Conservation (phyloP, 495 filamentous ascomycete genomes). For the Hypoxylon intermedium region DNA sequence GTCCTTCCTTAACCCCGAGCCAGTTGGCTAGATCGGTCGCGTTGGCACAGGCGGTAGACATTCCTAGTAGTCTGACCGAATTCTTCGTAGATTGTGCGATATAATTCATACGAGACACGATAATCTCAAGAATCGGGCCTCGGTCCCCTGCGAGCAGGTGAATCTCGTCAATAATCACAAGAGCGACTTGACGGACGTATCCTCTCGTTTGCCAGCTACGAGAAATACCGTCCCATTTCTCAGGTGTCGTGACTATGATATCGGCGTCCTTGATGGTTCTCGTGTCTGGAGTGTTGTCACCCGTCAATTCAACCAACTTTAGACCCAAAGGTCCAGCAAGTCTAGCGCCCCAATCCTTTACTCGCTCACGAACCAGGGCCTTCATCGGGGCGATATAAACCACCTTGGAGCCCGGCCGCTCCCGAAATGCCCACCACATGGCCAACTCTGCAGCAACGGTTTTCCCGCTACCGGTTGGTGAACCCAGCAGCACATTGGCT, state of each 20-base stretch:
- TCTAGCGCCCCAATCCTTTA: slow-evolving; percentile 90
- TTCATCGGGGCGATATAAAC: slow-evolving; percentile 99
- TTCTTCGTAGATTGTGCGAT: slow-evolving; percentile 92
- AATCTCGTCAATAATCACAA: slow-evolving; percentile 99
- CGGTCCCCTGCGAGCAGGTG: slow-evolving; percentile 94
- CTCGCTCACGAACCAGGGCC: slow-evolving; percentile 93
- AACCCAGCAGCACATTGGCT: slow-evolving; percentile 93
- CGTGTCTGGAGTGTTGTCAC: slow-evolving; percentile 97
- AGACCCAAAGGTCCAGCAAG: slow-evolving; percentile 85
- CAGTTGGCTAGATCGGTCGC: slow-evolving; percentile 93
- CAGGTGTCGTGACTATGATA: slow-evolving; percentile 97
- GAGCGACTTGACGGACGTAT: slow-evolving; percentile 91
- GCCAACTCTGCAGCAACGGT: slow-evolving; percentile 94
- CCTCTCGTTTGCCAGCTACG: slow-evolving; percentile 97
- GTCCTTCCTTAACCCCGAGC: slow-evolving; percentile 94
- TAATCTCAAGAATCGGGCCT: slow-evolving; percentile 97
- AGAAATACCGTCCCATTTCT: slow-evolving; percentile 99
- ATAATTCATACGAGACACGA: slow-evolving; percentile 99
- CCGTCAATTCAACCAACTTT: slow-evolving; percentile 94
- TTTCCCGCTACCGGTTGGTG: slow-evolving; percentile 96
- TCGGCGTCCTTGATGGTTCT: slow-evolving; percentile 92
- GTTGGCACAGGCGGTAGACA: slow-evolving; percentile 98
- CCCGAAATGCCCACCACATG: slow-evolving; percentile 99
- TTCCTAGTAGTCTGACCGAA: slow-evolving; percentile 87
- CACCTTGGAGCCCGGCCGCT: slow-evolving; percentile 94